A percentile compares a stretch with the other conserved stretches of the same genome.
phyloP scores from a whole-genome alignment of 805 yeast genomes.

The Spathaspora girioi region DNA sequence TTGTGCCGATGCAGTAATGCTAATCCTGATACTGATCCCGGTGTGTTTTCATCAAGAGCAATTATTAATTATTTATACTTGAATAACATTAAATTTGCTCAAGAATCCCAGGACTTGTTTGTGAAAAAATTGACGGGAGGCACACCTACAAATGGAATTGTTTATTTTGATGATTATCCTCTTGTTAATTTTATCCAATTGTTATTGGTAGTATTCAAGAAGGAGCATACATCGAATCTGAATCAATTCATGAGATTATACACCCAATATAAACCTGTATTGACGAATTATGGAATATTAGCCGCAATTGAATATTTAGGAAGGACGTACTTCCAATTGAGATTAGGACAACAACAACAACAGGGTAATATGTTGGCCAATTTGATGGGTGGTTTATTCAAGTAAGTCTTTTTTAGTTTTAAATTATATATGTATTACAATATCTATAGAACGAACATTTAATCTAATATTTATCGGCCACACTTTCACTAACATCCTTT shows the following conservation, averaged over 20 bases:
- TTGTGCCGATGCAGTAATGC: constrained; percentile 40
- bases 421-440: not conserved
- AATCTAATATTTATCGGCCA: constrained; percentile 9
- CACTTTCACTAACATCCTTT: constrained; percentile 24
- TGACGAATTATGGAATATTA: constrained; percentile 31
- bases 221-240: constrained; percentile 37
- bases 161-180: constrained; percentile 38
- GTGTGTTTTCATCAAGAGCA: constrained; percentile 47
- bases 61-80: constrained; percentile 72
- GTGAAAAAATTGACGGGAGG: constrained; percentile 19
- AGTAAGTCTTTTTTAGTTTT: constrained; percentile 8
- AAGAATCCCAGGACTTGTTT: constrained; percentile 24
- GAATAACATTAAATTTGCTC: constrained; percentile 61
- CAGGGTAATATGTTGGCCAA: constrained; percentile 45
- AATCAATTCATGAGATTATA: constrained; percentile 49
- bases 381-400: constrained; percentile 61
- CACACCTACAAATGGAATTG: constrained; percentile 18
- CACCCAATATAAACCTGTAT: constrained; percentile 42
- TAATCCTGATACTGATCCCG: constrained; percentile 28
- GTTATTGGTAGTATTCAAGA: constrained; percentile 54
- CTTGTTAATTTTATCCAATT: constrained; percentile 69
- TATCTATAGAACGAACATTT: not conserved
- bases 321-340: constrained; percentile 55
- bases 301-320: constrained; percentile 57
- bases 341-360: constrained; percentile 36